Conservation (phyloP, 306 rosid genomes). For the Fragaria ananassa region DNA sequence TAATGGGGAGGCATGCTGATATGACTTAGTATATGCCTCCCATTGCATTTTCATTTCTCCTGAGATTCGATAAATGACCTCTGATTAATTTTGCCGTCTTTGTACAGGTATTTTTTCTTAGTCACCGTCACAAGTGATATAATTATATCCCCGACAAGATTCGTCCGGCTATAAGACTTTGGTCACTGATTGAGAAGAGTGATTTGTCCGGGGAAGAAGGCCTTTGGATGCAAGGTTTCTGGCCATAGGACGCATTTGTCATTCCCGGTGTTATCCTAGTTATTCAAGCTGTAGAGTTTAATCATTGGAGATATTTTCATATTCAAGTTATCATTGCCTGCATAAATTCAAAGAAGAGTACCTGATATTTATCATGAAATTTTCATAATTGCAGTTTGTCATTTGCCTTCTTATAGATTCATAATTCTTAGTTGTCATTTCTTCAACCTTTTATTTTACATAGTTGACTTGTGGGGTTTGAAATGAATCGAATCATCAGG, state of each 20-base stretch:
- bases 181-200: conserved; percentile 58
- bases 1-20: conserved; percentile 37
- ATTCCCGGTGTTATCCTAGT: conserved; percentile 38
- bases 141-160: conserved; percentile 46
- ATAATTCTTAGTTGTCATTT: too few species aligned
- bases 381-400: not conserved
- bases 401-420: conserved; percentile 5
- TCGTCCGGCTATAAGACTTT: conserved; percentile 52
- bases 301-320: conserved; percentile 46
- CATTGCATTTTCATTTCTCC: conserved; percentile 28
- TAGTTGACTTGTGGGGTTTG: too few species aligned
- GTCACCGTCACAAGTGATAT: conserved; percentile 59
- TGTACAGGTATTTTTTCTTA: conserved; percentile 79
- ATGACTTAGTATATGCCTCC: conserved; percentile 41
- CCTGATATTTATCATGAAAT: conserved; percentile 39
- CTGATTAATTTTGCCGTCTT: conserved; percentile 55
- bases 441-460: not conserved
- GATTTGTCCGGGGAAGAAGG: conserved; percentile 50
- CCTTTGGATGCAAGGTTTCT: conserved; percentile 38
- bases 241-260: conserved; percentile 42
- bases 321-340: conserved; percentile 37
- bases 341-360: conserved; percentile 47
- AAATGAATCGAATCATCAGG: too few species aligned
- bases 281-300: conserved; percentile 52
- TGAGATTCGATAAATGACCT: conserved; percentile 31